phyloP scores from a whole-genome alignment of 495 filamentous ascomycete genomes.

The Xylaria longipes region DNA sequence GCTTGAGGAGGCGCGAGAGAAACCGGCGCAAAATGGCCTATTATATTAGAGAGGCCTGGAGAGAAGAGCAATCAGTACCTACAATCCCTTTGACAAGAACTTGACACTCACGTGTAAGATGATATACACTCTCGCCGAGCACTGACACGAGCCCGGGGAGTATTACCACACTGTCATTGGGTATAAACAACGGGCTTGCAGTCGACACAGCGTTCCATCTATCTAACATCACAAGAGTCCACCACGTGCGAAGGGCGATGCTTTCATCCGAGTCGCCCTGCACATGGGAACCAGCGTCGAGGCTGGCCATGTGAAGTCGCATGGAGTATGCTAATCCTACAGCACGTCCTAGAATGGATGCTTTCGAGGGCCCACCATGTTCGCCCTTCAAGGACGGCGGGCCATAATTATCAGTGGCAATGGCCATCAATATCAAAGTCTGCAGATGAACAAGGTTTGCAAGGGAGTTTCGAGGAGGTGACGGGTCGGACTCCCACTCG shows the following conservation, averaged over 20 bases:
- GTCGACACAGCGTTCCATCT: conserved; percentile 77
- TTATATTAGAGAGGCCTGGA: conserved; percentile 46
- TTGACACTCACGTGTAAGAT: conserved; percentile 70
- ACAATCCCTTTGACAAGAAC: background rate
- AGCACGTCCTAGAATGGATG: conserved; percentile 60
- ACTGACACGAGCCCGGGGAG: conserved; percentile 68
- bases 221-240: conserved; percentile 73
- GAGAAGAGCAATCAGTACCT: conserved; percentile 33
- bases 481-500: conserved; percentile 58
- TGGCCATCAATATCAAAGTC: conserved; percentile 64
- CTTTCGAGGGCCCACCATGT: conserved; percentile 41
- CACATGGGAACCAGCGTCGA: conserved; percentile 30
- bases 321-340: conserved; percentile 65
- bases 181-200: conserved; percentile 62
- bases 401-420: conserved; percentile 62
- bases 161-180: conserved; percentile 66
- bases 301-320: conserved; percentile 55
- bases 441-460: conserved; percentile 69
- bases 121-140: conserved; percentile 67
- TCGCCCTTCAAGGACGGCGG: conserved; percentile 41
- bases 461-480: conserved; percentile 47
- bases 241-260: conserved; percentile 75
- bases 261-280: conserved; percentile 71
- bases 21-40: conserved; percentile 43
- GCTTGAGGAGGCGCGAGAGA: conserved; percentile 30